A percentile compares a stretch with the other conserved stretches of the same genome.
Conservation (phyloP, 257 asterid species). For the Anisodus acutangulus region DNA sequence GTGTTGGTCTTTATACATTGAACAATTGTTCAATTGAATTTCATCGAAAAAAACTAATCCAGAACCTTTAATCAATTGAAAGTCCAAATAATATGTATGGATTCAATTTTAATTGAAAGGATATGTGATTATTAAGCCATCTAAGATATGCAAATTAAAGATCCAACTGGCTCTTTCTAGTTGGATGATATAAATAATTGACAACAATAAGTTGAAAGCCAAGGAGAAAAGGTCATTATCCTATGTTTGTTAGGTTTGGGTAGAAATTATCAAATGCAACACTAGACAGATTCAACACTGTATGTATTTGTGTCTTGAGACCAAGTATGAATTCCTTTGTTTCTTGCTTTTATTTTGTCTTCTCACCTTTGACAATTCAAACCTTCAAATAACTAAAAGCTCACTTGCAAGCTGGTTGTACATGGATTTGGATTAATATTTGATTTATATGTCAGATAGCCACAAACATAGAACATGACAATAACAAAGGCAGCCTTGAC, state of each 20-base stretch:
- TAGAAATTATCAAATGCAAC: constrained; percentile 16
- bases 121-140: neutral
- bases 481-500: neutral
- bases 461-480: constrained; percentile 3
- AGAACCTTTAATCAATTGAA: neutral
- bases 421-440: neutral
- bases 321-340: neutral
- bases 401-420: constrained; percentile 8
- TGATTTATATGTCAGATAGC: neutral
- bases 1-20: neutral
- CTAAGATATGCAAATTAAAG: neutral
- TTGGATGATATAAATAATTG: neutral
- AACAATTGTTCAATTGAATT: neutral
- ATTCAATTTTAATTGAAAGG: neutral
- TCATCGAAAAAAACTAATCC: neutral
- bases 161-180: neutral
- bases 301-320: neutral
- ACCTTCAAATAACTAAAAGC: neutral
- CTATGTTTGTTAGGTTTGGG: constrained; percentile 24
- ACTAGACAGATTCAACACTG: constrained; percentile 4
- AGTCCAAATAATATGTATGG: neutral
- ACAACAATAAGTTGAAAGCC: neutral
- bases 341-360: constrained; percentile 14
- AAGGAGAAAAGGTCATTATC: neutral
- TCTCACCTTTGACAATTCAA: neutral